Evolutionary conservation across 2,329 filamentous ascomycete species (phyloP).

Genomic region (Gaeumannomyces tritici): DNA sequence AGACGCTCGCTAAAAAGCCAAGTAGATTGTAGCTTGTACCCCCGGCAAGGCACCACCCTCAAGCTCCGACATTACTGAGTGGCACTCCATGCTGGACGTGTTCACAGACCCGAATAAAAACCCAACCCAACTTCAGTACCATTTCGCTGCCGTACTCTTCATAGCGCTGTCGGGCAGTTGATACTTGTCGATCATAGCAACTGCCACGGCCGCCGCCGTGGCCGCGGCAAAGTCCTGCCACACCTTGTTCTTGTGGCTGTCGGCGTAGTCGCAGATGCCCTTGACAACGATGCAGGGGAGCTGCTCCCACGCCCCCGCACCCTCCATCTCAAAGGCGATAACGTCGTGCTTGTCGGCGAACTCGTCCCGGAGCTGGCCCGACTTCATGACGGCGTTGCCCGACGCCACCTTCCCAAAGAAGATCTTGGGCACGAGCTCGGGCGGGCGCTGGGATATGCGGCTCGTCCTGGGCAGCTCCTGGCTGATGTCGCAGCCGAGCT

Average conservation of each 20-base stretch:
- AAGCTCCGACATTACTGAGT: too few relatives aligned
- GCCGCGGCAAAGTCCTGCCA: conserved; percentile 27
- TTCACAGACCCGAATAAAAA: too few relatives aligned
- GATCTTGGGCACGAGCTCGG: not conserved
- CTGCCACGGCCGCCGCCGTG: conserved; percentile 22
- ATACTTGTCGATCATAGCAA: not conserved
- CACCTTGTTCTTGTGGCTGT: conserved; percentile 25
- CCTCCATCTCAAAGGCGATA: conserved; percentile 24
- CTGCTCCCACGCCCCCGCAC: conserved; percentile 20
- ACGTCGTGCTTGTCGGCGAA: not conserved
- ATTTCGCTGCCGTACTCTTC: too few relatives aligned
- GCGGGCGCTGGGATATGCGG: too few relatives aligned
- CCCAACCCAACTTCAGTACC: too few relatives aligned
- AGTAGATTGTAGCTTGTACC: too few relatives aligned
- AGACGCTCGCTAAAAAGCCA: too few relatives aligned
- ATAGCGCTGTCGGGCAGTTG: not conserved
- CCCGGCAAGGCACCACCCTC: too few relatives aligned
- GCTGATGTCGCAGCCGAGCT: not conserved
- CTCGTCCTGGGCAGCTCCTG: not conserved
- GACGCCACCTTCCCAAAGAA: not conserved
- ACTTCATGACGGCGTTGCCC: not conserved
- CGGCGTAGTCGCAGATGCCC: conserved; percentile 27
- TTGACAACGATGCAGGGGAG: conserved; percentile 18
- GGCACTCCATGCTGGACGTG: too few relatives aligned
- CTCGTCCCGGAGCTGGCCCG: not conserved